These are phyloP conservation scores for Aspergillus indologenus DNA, from an alignment of 495 filamentous ascomycete genomes.

Conservation along the genomic window DNA sequence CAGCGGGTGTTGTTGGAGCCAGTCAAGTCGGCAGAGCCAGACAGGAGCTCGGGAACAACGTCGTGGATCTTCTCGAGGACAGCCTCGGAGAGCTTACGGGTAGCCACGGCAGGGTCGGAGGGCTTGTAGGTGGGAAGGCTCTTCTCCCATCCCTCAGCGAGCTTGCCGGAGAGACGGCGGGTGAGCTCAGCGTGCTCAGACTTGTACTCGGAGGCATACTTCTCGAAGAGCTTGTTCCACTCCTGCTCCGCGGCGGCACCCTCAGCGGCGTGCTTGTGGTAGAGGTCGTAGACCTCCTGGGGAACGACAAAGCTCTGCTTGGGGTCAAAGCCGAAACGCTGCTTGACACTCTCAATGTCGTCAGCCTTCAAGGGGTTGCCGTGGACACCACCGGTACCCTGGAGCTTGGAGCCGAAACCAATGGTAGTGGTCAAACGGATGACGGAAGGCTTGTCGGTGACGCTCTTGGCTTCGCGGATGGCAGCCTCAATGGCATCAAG, in stretches of 20 bases:
- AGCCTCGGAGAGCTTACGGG: slow-evolving; percentile 91
- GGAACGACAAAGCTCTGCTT: slow-evolving; percentile 91
- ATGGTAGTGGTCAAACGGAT: slow-evolving; percentile 99
- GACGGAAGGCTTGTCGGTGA: slow-evolving; percentile 93
- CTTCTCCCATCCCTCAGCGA: slow-evolving; percentile 98
- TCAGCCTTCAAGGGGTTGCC: slow-evolving; percentile 91
- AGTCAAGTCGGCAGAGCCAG: slow-evolving; percentile 96
- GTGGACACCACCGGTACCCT: slow-evolving; percentile 94
- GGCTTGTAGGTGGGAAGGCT: slow-evolving; percentile 88
- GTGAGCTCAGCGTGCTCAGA: slow-evolving; percentile 73
- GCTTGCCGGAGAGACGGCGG: slow-evolving; percentile 76
- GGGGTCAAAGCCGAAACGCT: slow-evolving; percentile 93
- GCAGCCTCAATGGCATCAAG: slow-evolving; percentile 84
- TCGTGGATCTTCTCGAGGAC: slow-evolving; percentile 86
- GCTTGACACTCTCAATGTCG: slow-evolving; percentile 87
- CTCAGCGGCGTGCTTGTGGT: slow-evolving; percentile 72
- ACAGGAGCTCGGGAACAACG: slow-evolving; percentile 83
- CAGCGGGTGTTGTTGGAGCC: slow-evolving; percentile 97
- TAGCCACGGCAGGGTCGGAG: slow-evolving; percentile 77
- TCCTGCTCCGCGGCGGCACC: slow-evolving; percentile 90
- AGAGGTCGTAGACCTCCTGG: slow-evolving; percentile 89
- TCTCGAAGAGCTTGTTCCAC: slow-evolving; percentile 90
- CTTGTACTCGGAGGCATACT: slow-evolving; percentile 76
- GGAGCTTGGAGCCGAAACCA: slow-evolving; percentile 89
- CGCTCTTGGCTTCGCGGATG: slow-evolving; percentile 76